Conservation (phyloP, 768 basidiomycete species). For the Cystobasidium ongulense region DNA sequence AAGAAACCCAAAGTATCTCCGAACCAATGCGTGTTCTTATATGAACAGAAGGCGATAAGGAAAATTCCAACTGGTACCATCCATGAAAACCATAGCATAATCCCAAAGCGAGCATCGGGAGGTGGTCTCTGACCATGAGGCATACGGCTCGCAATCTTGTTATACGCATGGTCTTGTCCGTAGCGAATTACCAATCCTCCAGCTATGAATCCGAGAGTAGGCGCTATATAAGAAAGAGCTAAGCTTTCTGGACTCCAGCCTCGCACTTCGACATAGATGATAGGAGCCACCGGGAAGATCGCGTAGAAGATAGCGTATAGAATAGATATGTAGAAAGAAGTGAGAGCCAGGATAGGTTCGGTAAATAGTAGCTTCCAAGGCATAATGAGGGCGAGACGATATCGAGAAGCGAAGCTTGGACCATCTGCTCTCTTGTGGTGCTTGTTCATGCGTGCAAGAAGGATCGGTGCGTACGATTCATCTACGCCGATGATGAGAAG, state of each 20-base stretch:
- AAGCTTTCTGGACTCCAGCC: constrained; percentile 28
- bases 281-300: constrained; percentile 34
- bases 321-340: constrained; percentile 31
- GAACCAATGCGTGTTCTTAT: constrained; percentile 32
- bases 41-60: constrained; percentile 26
- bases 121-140: constrained; percentile 9
- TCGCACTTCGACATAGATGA: constrained; percentile 33
- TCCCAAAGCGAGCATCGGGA: constrained; percentile 20
- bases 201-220: constrained; percentile 34
- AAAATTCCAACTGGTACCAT: constrained; percentile 24
- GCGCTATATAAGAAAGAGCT: constrained; percentile 35
- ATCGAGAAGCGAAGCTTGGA: constrained; percentile 11
- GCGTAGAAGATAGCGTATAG: constrained; percentile 37
- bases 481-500: constrained; percentile 30
- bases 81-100: constrained; percentile 4
- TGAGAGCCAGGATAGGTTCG: constrained; percentile 33
- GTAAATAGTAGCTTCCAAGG: constrained; percentile 35
- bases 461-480: constrained; percentile 35
- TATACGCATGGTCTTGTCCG: constrained; percentile 19
- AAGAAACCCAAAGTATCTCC: constrained; percentile 33
- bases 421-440: background rate
- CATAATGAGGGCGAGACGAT: constrained; percentile 20
- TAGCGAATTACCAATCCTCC: constrained; percentile 21
- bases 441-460: constrained; percentile 10
- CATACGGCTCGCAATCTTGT: background rate